phyloP scores from a whole-genome alignment of 2,329 filamentous ascomycete genomes.

The Venturia effusa region DNA sequence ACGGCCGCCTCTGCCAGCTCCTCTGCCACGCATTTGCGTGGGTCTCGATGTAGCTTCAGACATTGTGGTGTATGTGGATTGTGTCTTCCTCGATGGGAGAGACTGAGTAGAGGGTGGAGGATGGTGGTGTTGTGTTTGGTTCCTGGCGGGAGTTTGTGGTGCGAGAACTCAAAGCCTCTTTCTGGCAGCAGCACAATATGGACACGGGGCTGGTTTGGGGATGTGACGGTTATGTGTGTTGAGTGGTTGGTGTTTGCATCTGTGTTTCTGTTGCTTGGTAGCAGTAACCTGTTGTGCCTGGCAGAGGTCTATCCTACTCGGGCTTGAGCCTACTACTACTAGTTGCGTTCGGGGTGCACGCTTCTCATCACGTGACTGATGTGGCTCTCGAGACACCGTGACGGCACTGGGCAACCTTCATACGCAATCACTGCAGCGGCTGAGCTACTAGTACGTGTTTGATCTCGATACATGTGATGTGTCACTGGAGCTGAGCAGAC shows the following conservation, averaged over 20 bases:
- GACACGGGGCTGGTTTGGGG: neutral
- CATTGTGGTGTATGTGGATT: constrained; percentile 42
- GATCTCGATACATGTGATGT: no score
- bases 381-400: no score
- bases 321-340: no score
- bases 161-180: neutral
- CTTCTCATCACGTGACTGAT: no score
- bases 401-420: no score
- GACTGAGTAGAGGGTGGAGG: constrained; percentile 1
- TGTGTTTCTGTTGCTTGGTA: neutral
- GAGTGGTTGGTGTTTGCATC: neutral
- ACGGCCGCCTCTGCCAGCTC: constrained; percentile 76
- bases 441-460: no score
- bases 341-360: no score
- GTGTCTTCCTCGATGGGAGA: constrained; percentile 4
- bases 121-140: constrained; percentile 1
- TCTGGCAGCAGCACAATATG: neutral
- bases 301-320: no score
- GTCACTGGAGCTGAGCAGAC: no score
- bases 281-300: neutral
- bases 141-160: neutral
- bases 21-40: constrained; percentile 74
- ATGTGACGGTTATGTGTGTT: neutral
- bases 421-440: no score
- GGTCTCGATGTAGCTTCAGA: constrained; percentile 77